phyloP scores from a whole-genome alignment of 23 red algal genomes.

The Agarophyton chilense region DNA sequence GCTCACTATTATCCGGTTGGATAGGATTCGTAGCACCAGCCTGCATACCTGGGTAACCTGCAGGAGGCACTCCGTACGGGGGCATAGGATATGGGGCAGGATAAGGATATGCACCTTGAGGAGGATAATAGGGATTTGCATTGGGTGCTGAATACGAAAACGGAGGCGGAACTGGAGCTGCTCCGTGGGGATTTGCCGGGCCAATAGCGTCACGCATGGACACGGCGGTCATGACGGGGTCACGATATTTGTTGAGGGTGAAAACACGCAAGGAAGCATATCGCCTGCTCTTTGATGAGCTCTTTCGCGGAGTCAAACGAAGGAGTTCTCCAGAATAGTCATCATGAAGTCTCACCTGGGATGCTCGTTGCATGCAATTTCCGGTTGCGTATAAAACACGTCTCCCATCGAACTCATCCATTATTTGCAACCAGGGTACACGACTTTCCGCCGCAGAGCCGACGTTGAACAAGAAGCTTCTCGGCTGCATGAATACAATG shows the following conservation, averaged over 20 bases:
- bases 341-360: slow-evolving; percentile 18
- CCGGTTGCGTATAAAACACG: slow-evolving; percentile 13
- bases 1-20: background rate
- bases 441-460: background rate
- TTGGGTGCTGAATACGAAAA: background rate
- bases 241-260: slow-evolving; percentile 27
- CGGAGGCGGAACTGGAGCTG: background rate
- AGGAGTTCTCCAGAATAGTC: slow-evolving; percentile 22
- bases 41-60: slow-evolving; percentile 8
- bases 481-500: slow-evolving; percentile 26
- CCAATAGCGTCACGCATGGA: slow-evolving; percentile 14
- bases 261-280: slow-evolving; percentile 6
- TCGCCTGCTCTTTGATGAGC: slow-evolving; percentile 10
- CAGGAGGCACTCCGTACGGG: background rate
- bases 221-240: slow-evolving; percentile 18
- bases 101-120: slow-evolving; percentile 15
- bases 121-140: slow-evolving; percentile 6
- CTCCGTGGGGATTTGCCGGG: background rate
- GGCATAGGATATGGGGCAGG: background rate
- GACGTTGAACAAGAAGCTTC: slow-evolving; percentile 25
- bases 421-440: background rate
- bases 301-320: slow-evolving; percentile 1
- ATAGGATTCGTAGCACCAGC: background rate
- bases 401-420: slow-evolving; percentile 28
- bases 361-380: slow-evolving; percentile 6